These are phyloP conservation scores for Alopecurus myosuroides DNA, from an alignment of 176 grass and related monocot genomes.

Conservation along the genomic window DNA sequence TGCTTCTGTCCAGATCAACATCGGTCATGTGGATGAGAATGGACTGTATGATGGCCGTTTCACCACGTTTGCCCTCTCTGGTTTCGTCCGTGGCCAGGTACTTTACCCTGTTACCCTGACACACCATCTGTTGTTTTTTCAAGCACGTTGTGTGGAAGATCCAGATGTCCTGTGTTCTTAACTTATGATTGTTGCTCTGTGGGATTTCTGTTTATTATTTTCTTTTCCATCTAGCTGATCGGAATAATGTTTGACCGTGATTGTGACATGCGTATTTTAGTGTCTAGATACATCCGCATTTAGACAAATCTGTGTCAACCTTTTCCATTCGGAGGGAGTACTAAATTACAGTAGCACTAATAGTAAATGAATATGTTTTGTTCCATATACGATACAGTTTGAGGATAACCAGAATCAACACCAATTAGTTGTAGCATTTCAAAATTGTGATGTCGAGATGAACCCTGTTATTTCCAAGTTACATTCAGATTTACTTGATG, in stretches of 20 bases:
- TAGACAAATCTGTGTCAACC: no score
- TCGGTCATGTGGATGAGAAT: conserved; percentile 68
- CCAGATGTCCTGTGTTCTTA: neutral
- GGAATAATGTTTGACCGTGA: neutral
- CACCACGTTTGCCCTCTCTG: conserved; percentile 61
- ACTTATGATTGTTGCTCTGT: neutral
- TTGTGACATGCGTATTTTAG: no score
- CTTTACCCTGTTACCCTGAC: neutral
- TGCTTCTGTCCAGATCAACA: conserved; percentile 71
- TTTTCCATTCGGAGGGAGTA: no score
- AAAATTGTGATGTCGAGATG: neutral
- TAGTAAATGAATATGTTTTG: neutral
- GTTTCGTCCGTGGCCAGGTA: conserved; percentile 67
- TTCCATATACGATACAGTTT: neutral
- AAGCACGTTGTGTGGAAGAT: neutral
- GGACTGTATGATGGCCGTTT: conserved; percentile 54
- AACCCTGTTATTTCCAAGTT: neutral
- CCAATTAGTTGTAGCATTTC: neutral
- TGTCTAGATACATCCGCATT: no score
- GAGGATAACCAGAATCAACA: neutral
- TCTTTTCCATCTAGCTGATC: neutral
- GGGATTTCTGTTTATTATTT: neutral
- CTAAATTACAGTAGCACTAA: neutral
- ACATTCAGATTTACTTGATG: neutral
- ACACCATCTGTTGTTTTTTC: neutral